Evolutionary conservation across 2,329 filamentous ascomycete genomes (phyloP).

Genomic region (Fusarium papillatum): DNA sequence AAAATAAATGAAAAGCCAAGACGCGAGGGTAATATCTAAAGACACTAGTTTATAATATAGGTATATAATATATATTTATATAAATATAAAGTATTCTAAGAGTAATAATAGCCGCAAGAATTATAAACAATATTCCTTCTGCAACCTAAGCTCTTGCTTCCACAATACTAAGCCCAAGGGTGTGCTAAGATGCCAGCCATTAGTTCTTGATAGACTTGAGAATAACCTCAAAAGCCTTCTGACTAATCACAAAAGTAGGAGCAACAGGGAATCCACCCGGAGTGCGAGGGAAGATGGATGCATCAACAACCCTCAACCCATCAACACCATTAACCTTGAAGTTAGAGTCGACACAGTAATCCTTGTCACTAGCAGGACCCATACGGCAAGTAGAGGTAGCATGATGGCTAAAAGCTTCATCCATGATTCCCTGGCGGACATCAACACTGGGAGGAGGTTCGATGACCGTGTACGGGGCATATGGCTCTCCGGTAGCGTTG

Average conservation of each 20-base stretch:
- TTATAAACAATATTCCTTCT: background rate
- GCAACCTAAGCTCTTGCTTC: background rate
- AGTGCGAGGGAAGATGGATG: slow-evolving; percentile 62
- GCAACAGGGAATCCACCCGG: slow-evolving; percentile 30
- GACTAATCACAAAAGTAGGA: slow-evolving; percentile 30
- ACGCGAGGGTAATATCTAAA: no score
- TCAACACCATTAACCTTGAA: slow-evolving; percentile 68
- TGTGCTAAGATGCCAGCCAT: background rate
- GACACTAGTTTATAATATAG: background rate
- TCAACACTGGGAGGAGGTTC: slow-evolving; percentile 57
- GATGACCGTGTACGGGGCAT: slow-evolving; percentile 23
- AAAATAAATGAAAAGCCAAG: no score
- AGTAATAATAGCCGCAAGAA: background rate
- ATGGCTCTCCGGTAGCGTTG: slow-evolving; percentile 42
- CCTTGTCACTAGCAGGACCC: slow-evolving; percentile 63
- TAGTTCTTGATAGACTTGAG: background rate
- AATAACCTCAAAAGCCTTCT: slow-evolving; percentile 22
- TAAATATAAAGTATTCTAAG: background rate
- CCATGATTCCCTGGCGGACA: slow-evolving; percentile 60
- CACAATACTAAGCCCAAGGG: background rate
- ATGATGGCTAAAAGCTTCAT: slow-evolving; percentile 70
- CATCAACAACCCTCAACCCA: slow-evolving; percentile 71
- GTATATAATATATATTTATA: background rate
- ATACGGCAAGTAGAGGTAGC: slow-evolving; percentile 68
- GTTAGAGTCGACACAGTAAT: slow-evolving; percentile 67